Percentiles rank a stretch among this genome's conserved stretches.
Evolutionary conservation across 345 rosid genomes (phyloP).

Genomic region (Dimocarpus longan): DNA sequence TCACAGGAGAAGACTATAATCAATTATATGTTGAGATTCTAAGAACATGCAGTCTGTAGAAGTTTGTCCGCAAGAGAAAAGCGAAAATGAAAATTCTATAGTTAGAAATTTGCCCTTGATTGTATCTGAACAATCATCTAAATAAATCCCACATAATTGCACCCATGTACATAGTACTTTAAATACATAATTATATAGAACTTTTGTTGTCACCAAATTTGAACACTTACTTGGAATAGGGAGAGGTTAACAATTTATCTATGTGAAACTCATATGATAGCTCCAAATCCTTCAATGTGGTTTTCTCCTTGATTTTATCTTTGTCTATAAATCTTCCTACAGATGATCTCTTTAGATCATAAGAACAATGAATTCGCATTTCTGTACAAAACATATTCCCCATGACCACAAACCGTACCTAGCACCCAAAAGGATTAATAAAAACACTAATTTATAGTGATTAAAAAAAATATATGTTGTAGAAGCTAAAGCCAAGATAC

Average conservation of each 20-base stretch:
- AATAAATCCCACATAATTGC: not conserved
- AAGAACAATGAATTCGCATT: conserved; percentile 81
- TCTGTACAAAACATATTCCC: conserved; percentile 99
- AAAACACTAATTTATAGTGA: conserved; percentile 16
- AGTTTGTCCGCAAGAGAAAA: conserved; percentile 47
- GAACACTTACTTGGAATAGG: conserved; percentile 72
- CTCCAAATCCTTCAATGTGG: conserved; percentile 91
- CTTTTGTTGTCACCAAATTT: not conserved
- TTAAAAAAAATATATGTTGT: conserved; percentile 13
- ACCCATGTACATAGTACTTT: not conserved
- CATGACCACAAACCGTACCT: conserved; percentile 99
- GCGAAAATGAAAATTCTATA: not conserved
- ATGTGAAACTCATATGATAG: conserved; percentile 76
- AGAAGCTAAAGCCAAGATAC: not conserved
- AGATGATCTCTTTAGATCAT: conserved; percentile 92
- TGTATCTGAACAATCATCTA: conserved; percentile 1
- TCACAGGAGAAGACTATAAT: conserved; percentile 65
- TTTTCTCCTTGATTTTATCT: conserved; percentile 61
- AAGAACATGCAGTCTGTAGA: conserved; percentile 53
- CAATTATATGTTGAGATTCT: conserved; percentile 64
- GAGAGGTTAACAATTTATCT: conserved; percentile 77
- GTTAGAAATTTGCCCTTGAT: conserved; percentile 2
- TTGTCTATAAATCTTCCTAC: conserved; percentile 77
- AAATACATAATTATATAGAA: not conserved
- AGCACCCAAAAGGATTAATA: conserved; percentile 29